Conservation (phyloP, 768 basidiomycete species). For the Arthromyces matolae region DNA sequence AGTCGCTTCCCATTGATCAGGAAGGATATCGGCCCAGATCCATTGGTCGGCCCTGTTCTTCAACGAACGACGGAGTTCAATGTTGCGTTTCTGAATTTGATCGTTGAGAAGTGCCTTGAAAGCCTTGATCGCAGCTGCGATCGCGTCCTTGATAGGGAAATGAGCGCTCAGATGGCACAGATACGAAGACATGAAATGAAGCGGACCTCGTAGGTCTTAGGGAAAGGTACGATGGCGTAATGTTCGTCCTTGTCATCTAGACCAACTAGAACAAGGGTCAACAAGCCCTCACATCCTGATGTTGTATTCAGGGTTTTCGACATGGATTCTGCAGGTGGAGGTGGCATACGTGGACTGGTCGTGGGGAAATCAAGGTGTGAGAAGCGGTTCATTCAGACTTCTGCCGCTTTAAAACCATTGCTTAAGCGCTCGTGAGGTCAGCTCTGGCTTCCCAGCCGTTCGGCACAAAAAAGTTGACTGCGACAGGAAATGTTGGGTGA, state of each 20-base stretch:
- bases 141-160: constrained; percentile 6
- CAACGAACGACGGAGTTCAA: constrained; percentile 12
- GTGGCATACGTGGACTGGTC: background rate
- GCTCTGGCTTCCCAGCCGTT: no score
- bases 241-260: background rate
- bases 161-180: background rate
- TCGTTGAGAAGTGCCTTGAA: constrained; percentile 2
- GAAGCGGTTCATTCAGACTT: no score
- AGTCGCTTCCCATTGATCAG: constrained; percentile 9
- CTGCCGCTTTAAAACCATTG: no score
- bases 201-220: constrained; percentile 10
- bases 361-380: no score
- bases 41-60: constrained; percentile 11
- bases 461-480: no score
- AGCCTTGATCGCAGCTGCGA: background rate
- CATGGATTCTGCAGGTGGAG: no score
- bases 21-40: constrained; percentile 17
- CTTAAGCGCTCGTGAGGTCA: no score
- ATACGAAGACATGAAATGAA: no score
- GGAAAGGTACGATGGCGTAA: constrained; percentile 14
- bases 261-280: constrained; percentile 8
- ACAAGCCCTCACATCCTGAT: background rate
- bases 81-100: background rate
- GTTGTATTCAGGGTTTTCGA: background rate
- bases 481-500: background rate